Conservation (phyloP, 106 monocot species). For the Platanthera zijinensis region DNA sequence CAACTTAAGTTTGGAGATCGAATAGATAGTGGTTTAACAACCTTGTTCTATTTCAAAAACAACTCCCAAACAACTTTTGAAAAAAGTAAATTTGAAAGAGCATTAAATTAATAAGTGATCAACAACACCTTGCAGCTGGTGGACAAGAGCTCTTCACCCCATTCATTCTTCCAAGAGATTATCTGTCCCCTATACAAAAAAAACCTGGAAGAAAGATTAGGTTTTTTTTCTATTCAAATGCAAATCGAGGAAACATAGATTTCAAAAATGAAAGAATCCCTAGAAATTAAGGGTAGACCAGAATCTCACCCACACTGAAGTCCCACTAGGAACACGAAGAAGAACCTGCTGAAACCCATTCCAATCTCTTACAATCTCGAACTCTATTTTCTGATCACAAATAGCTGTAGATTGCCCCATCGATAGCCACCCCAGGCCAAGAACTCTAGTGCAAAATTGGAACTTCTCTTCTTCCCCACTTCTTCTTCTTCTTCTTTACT, state of each 20-base stretch:
- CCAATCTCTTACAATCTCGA: constrained; percentile 67
- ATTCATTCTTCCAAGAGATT: constrained; percentile 61
- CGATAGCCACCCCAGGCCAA: neutral
- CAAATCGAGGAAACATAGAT: neutral
- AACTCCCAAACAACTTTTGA: too few relatives aligned
- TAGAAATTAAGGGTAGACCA: neutral
- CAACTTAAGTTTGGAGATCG: too few relatives aligned
- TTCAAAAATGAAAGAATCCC: neutral
- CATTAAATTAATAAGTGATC: neutral
- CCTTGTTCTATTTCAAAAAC: too few relatives aligned
- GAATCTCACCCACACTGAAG: constrained; percentile 62
- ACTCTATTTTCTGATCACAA: constrained; percentile 47
- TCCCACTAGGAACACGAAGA: constrained; percentile 63
- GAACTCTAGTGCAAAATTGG: neutral
- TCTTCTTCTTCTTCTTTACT: neutral
- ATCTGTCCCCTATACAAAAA: constrained; percentile 62
- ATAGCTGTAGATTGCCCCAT: constrained; percentile 54
- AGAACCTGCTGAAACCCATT: constrained; percentile 78
- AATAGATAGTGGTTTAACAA: too few relatives aligned
- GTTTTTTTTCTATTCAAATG: neutral
- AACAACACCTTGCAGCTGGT: constrained; percentile 49
- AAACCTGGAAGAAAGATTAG: constrained; percentile 26
- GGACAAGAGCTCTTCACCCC: constrained; percentile 61
- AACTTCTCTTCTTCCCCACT: neutral
- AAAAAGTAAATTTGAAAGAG: neutral